phyloP scores from a whole-genome alignment of 176 grass and related monocot genomes.

The Oryza officinalis region DNA sequence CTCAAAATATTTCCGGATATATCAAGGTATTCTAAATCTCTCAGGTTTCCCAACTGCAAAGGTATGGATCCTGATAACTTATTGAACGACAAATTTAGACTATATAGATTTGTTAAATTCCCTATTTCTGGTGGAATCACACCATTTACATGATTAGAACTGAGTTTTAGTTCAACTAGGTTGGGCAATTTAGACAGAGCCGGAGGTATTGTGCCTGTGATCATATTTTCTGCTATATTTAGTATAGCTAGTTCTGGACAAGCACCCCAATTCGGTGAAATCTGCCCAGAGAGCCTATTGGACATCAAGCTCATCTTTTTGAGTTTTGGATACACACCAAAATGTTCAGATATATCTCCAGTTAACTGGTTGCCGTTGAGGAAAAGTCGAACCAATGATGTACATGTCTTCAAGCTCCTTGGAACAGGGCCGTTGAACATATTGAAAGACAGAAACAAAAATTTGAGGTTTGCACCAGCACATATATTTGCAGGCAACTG shows the following conservation, averaged over 20 bases:
- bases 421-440: constrained; percentile 15
- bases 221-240: neutral
- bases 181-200: neutral
- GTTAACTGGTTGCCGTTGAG: neutral
- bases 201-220: neutral
- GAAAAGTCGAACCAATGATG: neutral
- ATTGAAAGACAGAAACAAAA: neutral
- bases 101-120: neutral
- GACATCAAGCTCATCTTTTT: neutral
- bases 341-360: constrained; percentile 24
- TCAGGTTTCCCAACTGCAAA: neutral
- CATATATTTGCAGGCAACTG: neutral
- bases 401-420: constrained; percentile 16
- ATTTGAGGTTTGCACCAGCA: neutral
- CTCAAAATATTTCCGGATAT: constrained; percentile 19
- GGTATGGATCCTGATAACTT: neutral
- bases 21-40: constrained; percentile 21
- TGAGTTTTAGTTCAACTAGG: neutral
- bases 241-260: neutral
- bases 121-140: neutral
- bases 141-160: neutral
- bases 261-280: constrained; percentile 8
- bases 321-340: constrained; percentile 26
- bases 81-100: neutral
- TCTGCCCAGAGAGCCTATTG: constrained; percentile 1